phyloP scores from a whole-genome alignment of 495 filamentous ascomycete genomes.

The Cladorrhinum samala region DNA sequence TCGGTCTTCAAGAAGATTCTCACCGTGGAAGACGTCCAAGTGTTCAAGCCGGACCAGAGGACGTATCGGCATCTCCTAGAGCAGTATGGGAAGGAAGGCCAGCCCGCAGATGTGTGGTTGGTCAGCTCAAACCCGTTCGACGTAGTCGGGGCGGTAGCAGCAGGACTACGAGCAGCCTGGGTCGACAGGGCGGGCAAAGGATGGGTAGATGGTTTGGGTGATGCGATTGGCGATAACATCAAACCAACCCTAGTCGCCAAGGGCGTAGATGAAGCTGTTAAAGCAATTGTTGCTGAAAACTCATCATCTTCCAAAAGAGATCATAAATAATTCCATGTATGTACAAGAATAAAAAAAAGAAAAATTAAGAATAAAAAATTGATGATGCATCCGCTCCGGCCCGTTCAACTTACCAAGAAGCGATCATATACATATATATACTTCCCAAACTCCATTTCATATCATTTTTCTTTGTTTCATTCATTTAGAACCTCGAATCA shows the following conservation, averaged over 20 bases:
- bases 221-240: conserved; percentile 32
- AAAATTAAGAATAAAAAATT: too few relatives aligned
- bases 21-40: not conserved
- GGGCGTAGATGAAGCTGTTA: conserved; percentile 46
- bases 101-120: conserved; percentile 54
- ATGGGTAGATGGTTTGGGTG: conserved; percentile 47
- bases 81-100: conserved; percentile 43
- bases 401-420: too few relatives aligned
- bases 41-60: not conserved
- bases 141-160: conserved; percentile 50
- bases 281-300: conserved; percentile 19
- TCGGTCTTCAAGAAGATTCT: not conserved
- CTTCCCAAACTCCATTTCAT: too few relatives aligned
- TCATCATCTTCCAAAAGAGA: not conserved
- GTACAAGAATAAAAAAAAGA: too few relatives aligned
- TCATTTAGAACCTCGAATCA: too few relatives aligned
- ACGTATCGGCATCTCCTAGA: conserved; percentile 4
- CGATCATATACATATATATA: too few relatives aligned
- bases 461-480: too few relatives aligned
- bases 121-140: conserved; percentile 80
- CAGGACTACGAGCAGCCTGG: conserved; percentile 61
- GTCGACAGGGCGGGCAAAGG: conserved; percentile 54
- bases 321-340: not conserved
- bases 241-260: conserved; percentile 41
- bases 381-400: too few relatives aligned